These are phyloP conservation scores for Penicillium hesseltinei DNA, from an alignment of 2,329 filamentous ascomycete species.

Conservation along the genomic window DNA sequence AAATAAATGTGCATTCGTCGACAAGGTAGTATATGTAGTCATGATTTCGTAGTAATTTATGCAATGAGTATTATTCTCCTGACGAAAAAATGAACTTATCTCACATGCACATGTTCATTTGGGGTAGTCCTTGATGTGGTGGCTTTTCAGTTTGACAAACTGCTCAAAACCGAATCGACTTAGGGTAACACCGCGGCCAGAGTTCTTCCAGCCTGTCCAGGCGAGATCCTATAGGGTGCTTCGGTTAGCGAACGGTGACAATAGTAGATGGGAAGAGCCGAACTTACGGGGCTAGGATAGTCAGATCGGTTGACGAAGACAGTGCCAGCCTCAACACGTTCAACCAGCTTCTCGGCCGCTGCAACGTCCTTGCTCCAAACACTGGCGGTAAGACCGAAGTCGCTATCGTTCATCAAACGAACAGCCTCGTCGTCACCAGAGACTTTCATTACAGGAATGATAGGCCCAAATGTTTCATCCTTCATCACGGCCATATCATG, in stretches of 20 bases:
- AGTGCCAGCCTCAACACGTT: constrained; percentile 84
- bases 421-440: constrained; percentile 77
- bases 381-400: constrained; percentile 92
- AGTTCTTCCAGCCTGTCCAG: constrained; percentile 99
- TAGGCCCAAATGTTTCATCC: constrained; percentile 91
- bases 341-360: constrained; percentile 71
- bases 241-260: not conserved
- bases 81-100: not conserved
- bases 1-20: not conserved
- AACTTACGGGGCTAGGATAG: constrained; percentile 81
- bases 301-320: constrained; percentile 96
- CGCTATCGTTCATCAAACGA: constrained; percentile 86
- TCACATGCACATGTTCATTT: constrained; percentile 40
- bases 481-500: constrained; percentile 87
- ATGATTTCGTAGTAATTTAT: not conserved
- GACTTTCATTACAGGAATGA: constrained; percentile 88
- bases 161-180: constrained; percentile 91
- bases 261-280: not conserved
- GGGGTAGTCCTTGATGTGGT: constrained; percentile 79
- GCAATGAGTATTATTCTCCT: not conserved
- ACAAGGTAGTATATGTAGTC: not conserved
- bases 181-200: constrained; percentile 84
- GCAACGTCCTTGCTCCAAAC: constrained; percentile 90
- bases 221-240: constrained; percentile 68
- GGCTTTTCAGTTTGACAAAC: constrained; percentile 95